Percentiles rank a stretch among this genome's conserved stretches.
These are phyloP conservation scores for Scedosporium boydii DNA, from an alignment of 2,329 filamentous ascomycete genomes.

Conservation along the genomic window DNA sequence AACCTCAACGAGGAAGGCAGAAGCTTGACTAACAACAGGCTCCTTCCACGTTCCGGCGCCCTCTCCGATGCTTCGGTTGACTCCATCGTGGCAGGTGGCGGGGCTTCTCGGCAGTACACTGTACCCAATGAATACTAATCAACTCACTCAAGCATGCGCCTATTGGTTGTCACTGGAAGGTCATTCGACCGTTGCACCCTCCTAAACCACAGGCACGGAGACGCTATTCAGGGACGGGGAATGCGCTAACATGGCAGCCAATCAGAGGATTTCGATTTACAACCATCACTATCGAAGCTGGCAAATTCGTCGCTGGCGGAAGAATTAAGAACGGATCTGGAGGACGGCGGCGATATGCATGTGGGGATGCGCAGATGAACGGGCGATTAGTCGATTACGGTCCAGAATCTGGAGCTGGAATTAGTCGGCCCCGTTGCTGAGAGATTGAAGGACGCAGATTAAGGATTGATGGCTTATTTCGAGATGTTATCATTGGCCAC, in stretches of 20 bases:
- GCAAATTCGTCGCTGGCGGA: not conserved
- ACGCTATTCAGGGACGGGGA: not conserved
- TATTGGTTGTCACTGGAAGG: not conserved
- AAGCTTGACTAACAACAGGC: not conserved
- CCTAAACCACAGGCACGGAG: not conserved
- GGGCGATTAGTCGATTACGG: not conserved
- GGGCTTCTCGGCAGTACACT: not conserved
- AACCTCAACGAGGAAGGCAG: not conserved
- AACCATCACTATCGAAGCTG: slow-evolving; percentile 1
- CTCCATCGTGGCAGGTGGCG: not conserved
- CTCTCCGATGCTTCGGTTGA: not conserved
- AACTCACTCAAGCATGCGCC: not conserved
- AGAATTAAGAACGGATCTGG: not conserved
- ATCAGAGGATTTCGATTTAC: slow-evolving; percentile 1
- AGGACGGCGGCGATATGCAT: not conserved
- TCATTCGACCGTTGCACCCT: not conserved
- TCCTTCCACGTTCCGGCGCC: not conserved
- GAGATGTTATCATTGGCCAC: not conserved
- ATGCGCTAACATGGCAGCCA: not conserved
- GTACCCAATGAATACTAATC: not conserved
- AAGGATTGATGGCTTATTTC: not conserved
- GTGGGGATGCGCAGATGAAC: not conserved
- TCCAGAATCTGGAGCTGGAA: not conserved
- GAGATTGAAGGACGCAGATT: not conserved
- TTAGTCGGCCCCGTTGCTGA: not conserved